Evolutionary conservation across 768 basidiomycete species (phyloP).

Genomic region (Tylopilus vinaceipallidus): DNA sequence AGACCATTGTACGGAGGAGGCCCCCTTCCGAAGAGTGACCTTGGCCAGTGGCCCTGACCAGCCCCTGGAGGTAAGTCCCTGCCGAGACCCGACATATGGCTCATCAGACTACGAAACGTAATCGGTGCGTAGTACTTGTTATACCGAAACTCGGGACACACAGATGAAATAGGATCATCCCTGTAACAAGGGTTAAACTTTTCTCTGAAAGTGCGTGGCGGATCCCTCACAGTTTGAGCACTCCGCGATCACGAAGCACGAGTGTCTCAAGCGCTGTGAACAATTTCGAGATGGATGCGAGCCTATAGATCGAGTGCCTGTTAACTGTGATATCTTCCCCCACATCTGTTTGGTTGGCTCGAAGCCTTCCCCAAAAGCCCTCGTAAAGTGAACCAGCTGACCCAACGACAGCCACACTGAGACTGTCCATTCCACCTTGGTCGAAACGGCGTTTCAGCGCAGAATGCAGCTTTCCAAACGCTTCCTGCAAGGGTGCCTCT

Average conservation of each 20-base stretch:
- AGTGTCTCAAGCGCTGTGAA: slow-evolving; percentile 48
- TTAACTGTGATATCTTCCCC: slow-evolving; percentile 27
- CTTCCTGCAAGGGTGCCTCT: slow-evolving; percentile 8
- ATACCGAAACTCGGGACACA: slow-evolving; percentile 23
- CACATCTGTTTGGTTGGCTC: slow-evolving; percentile 42
- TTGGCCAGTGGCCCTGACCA: slow-evolving; percentile 40
- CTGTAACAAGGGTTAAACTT: slow-evolving; percentile 13
- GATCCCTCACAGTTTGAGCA: slow-evolving; percentile 35
- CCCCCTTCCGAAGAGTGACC: slow-evolving; percentile 23
- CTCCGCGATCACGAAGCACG: slow-evolving; percentile 46
- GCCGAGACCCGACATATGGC: slow-evolving; percentile 37
- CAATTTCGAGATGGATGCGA: slow-evolving; percentile 53
- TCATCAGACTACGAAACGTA: slow-evolving; percentile 41
- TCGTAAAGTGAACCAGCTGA: slow-evolving; percentile 46
- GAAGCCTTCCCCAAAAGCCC: slow-evolving; percentile 40
- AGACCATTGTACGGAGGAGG: slow-evolving; percentile 31
- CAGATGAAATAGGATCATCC: slow-evolving; percentile 46
- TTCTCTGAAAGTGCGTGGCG: not conserved
- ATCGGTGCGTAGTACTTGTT: slow-evolving; percentile 29
- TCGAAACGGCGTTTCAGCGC: slow-evolving; percentile 19
- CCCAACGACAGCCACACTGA: slow-evolving; percentile 48
- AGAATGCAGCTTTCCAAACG: slow-evolving; percentile 6
- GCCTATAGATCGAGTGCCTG: slow-evolving; percentile 48
- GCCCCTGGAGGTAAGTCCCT: slow-evolving; percentile 37
- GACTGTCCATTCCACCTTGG: slow-evolving; percentile 43